phyloP scores from a whole-genome alignment of 495 filamentous ascomycete genomes.

The Apiosordaria backusii region DNA sequence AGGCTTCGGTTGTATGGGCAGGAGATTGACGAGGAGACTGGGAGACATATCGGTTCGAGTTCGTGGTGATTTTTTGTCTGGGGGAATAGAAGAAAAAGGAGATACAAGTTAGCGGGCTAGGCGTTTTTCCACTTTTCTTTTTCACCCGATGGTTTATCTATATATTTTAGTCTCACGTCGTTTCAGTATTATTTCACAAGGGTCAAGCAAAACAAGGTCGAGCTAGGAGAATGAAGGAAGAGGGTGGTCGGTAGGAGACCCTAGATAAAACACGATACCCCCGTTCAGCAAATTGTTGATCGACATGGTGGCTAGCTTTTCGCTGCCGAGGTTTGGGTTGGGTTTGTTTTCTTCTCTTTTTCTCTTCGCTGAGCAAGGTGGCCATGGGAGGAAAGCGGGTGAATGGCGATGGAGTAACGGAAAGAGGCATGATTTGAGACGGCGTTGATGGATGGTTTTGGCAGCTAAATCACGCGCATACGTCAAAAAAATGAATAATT shows the following conservation, averaged over 20 bases:
- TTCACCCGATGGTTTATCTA: background rate
- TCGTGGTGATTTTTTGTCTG: background rate
- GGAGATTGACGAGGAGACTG: background rate
- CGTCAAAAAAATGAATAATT: background rate
- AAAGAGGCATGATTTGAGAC: constrained; percentile 4
- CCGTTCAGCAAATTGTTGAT: background rate
- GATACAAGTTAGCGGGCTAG: background rate
- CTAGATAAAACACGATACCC: background rate
- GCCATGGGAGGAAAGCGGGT: background rate
- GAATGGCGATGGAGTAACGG: background rate
- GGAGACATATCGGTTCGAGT: background rate
- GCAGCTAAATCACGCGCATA: background rate
- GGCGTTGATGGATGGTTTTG: background rate
- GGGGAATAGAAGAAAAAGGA: background rate
- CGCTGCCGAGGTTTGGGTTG: background rate
- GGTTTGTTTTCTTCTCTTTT: background rate
- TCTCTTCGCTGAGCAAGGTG: background rate
- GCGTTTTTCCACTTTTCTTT: background rate
- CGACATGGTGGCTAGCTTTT: background rate
- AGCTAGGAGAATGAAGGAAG: background rate
- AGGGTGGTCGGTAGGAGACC: background rate
- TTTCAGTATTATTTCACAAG: background rate
- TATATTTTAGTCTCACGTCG: background rate
- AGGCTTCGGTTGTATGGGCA: constrained; percentile 54
- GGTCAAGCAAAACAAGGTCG: background rate